Evolutionary conservation across 495 filamentous ascomycete species (phyloP), one percentile per base, ranked within the genome.

Genomic region (Penicillium turbatum): DNA sequence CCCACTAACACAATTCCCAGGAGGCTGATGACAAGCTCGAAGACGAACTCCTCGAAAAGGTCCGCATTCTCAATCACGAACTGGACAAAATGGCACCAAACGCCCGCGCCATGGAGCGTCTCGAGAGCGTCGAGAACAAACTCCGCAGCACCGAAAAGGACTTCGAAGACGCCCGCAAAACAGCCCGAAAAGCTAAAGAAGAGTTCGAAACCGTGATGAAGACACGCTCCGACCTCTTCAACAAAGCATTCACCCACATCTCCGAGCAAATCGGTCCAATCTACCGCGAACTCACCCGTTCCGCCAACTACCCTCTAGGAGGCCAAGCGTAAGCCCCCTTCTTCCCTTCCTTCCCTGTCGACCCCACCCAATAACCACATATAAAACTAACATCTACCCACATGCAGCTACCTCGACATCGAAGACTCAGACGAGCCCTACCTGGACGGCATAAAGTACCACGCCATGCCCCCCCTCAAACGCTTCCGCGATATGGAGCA

Each of bases 401-500:
- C 53, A 21, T 17, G n/a, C 21, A 81, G 78, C 5, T 95, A 95
- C 65, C 85, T 99, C 36, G 95, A 97, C 62, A 89, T 91, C 64
- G 89, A 92, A 63, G 91, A 96, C 70, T 86, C 84, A 27, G 89
- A 92, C 60, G 86, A 89, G 62, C 95, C 93, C 0, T 97, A 96
- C 72, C 82, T 95, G 0, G 87, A 86, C 45, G 93, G 93, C 17
- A 89, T 99, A 72, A 95, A 95, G 59, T 99, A 97, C 71, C 90
- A 97, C 69, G 93, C 95, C 59, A 97, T 96, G 92, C 93, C 93
- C 21, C 93, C 93, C 7, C 82, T 96, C 51, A 99, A 99, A 75
- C 91, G 93, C 48, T 99, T 97, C 84, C 82, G 93, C 34, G 95
- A 97, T 71, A 97, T 99, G 93, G 93, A 97, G 70, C 92, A 96